Evolutionary conservation across 2,329 filamentous ascomycete species (phyloP).

Genomic region (Neonectria neomacrospora): DNA sequence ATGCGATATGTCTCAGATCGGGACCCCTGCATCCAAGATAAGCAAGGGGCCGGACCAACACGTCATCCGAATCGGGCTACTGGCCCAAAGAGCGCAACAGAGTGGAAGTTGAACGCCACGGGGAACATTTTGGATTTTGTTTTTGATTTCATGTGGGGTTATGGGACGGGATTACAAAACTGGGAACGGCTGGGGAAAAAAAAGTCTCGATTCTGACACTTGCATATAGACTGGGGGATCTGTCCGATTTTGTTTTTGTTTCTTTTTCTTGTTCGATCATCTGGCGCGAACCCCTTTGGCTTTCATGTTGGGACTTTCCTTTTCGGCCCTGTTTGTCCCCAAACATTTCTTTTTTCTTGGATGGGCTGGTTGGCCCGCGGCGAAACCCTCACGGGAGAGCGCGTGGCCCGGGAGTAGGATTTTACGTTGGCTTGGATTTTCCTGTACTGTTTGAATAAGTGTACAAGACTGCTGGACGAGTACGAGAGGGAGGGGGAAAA

Average conservation of each 20-base stretch:
- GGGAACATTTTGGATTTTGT: constrained; percentile 31
- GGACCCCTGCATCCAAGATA: constrained; percentile 19
- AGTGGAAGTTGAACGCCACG: constrained; percentile 27
- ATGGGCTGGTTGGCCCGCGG: constrained; percentile 28
- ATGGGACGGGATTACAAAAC: constrained; percentile 41
- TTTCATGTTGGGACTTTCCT: constrained; percentile 25
- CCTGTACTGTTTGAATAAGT: constrained; percentile 43
- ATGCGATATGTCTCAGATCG: constrained; percentile 49
- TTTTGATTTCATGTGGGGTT: constrained; percentile 31
- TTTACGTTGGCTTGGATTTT: constrained; percentile 25
- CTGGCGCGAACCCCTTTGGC: constrained; percentile 32
- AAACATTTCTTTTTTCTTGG: constrained; percentile 26
- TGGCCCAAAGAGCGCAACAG: constrained; percentile 21
- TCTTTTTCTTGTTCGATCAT: constrained; percentile 22
- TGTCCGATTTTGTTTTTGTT: constrained; percentile 31
- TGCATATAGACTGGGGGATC: constrained; percentile 46
- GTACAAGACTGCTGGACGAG: constrained; percentile 42
- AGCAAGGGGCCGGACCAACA: constrained; percentile 18
- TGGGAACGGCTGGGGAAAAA: constrained; percentile 43
- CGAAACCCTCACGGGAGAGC: constrained; percentile 37
- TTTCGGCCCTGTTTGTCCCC: constrained; percentile 18
- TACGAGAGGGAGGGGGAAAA: constrained; percentile 33
- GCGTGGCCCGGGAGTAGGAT: constrained; percentile 15
- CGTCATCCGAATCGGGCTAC: constrained; percentile 18
- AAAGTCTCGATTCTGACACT: constrained; percentile 40